phyloP scores from a whole-genome alignment of 1,284 basidiomycete genomes.

The Schizophyllum amplum region DNA sequence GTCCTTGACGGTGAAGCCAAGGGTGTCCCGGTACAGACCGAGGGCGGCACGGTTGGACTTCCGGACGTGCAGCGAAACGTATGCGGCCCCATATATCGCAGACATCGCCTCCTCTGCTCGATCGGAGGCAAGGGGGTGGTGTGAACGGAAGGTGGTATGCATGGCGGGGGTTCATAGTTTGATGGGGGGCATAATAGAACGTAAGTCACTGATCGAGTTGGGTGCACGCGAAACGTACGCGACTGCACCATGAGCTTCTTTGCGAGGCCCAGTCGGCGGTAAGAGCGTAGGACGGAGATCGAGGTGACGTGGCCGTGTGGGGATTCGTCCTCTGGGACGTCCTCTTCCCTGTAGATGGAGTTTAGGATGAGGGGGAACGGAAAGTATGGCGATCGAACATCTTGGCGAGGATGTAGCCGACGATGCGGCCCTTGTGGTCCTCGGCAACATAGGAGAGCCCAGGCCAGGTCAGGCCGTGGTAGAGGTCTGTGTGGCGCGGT shows the following conservation, averaged over 20 bases:
- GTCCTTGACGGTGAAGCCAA: conserved; percentile 81
- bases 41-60: conserved; percentile 91
- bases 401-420: conserved; percentile 96
- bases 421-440: conserved; percentile 87
- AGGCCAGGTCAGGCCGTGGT: conserved; percentile 95
- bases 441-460: conserved; percentile 95
- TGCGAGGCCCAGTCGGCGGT: conserved; percentile 83
- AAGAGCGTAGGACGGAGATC: conserved; percentile 88
- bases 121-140: conserved; percentile 4
- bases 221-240: conserved; percentile 71
- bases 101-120: conserved; percentile 84
- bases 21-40: conserved; percentile 79
- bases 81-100: conserved; percentile 75
- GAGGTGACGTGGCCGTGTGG: conserved; percentile 92
- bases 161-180: neutral
- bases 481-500: conserved; percentile 59
- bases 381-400: conserved; percentile 50
- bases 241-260: conserved; percentile 92
- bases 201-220: too few relatives aligned
- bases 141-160: conserved; percentile 1
- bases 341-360: conserved; percentile 55
- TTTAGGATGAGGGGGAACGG: neutral
- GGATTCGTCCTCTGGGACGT: conserved; percentile 47
- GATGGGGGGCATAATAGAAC: neutral
- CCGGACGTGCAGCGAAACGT: conserved; percentile 86